These are phyloP conservation scores for Zymoseptoria ardabiliae DNA, from an alignment of 2,329 filamentous ascomycete species.

Conservation along the genomic window DNA sequence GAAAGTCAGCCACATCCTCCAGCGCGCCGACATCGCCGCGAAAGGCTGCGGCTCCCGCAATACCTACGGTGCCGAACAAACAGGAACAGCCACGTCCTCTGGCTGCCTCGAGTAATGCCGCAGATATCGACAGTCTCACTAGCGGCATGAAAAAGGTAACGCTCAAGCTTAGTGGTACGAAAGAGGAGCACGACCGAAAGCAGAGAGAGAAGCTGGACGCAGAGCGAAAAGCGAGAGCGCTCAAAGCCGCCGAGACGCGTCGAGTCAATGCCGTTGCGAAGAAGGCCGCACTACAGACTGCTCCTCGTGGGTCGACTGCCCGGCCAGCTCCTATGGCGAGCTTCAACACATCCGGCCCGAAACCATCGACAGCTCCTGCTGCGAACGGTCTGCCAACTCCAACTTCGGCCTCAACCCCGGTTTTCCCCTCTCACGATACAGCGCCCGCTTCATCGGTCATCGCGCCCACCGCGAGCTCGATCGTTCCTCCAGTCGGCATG, in stretches of 20 bases:
- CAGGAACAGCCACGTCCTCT: not conserved
- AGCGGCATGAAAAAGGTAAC: conserved; percentile 52
- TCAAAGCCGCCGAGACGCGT: conserved; percentile 29
- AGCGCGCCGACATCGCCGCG: conserved; percentile 32
- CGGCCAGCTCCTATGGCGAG: not conserved
- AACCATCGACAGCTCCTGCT: not conserved
- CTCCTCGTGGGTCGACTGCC: not conserved
- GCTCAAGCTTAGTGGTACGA: conserved; percentile 47
- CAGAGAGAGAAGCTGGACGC: conserved; percentile 38
- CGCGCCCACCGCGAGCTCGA: not conserved
- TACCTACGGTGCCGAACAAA: not conserved
- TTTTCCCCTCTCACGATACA: not conserved
- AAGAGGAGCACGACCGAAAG: conserved; percentile 47
- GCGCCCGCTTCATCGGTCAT: not conserved
- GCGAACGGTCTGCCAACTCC: not conserved
- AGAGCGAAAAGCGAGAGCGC: conserved; percentile 27
- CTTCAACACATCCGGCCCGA: not conserved
- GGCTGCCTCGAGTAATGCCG: conserved; percentile 2
- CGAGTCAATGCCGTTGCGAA: conserved; percentile 28
- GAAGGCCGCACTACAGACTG: conserved; percentile 17
- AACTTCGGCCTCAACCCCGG: not conserved
- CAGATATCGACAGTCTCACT: conserved; percentile 45
- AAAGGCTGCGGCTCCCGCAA: not conserved
- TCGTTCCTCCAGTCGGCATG: not conserved
- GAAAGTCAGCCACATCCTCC: conserved; percentile 3